Conservation (phyloP, 768 basidiomycete genomes). For the Pisolithus sp. region DNA sequence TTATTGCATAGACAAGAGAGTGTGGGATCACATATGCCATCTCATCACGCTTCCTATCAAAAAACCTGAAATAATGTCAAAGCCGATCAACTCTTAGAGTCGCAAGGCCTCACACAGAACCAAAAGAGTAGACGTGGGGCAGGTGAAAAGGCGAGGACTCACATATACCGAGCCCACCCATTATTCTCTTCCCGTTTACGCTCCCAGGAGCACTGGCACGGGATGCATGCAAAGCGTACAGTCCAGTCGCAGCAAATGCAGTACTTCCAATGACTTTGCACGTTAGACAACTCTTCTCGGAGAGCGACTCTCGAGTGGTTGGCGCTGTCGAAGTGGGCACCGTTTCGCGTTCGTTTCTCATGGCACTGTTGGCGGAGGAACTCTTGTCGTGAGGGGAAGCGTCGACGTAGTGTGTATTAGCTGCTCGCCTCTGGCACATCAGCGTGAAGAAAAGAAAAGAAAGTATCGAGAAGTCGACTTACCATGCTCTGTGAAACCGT, state of each 20-base stretch:
- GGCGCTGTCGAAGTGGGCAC: neutral
- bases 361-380: neutral
- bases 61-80: conserved; percentile 13
- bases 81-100: conserved; percentile 7
- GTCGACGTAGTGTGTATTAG: neutral
- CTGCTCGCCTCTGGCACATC: no score
- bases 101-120: neutral
- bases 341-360: neutral
- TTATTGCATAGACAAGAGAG: neutral
- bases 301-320: no score
- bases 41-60: conserved; percentile 24
- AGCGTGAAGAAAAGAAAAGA: no score
- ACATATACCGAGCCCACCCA: conserved; percentile 62
- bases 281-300: conserved; percentile 50
- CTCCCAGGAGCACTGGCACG: conserved; percentile 59
- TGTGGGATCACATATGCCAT: conserved; percentile 17
- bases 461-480: no score
- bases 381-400: neutral
- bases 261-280: conserved; percentile 65
- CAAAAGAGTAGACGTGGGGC: neutral
- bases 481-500: no score
- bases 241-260: conserved; percentile 54
- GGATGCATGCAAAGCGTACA: conserved; percentile 63
- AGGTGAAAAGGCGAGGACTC: conserved; percentile 14
- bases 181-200: conserved; percentile 50